Evolutionary conservation across 2,329 filamentous ascomycete genomes (phyloP).

Genomic region (Trichoderma koningiopsis): DNA sequence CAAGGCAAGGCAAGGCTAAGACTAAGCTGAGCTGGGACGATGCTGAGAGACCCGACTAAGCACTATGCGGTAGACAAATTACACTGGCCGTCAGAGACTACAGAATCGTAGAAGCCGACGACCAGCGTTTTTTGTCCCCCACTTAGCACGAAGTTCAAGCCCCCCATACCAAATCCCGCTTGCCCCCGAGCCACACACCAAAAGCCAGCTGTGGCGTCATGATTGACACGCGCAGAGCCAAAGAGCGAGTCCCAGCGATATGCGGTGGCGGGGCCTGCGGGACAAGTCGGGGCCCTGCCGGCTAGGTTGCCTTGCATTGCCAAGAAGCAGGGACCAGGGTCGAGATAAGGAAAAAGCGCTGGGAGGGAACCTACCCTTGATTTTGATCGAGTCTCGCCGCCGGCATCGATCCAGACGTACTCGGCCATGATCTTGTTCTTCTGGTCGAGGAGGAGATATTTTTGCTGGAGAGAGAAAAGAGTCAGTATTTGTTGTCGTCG

Average conservation of each 20-base stretch:
- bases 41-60: background rate
- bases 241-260: background rate
- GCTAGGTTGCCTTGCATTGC: background rate
- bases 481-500: slow-evolving; percentile 17
- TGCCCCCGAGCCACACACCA: slow-evolving; percentile 2
- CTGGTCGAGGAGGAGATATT: slow-evolving; percentile 90
- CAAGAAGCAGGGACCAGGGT: slow-evolving; percentile 11
- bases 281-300: slow-evolving; percentile 26
- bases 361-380: slow-evolving; percentile 73
- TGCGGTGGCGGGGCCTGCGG: slow-evolving; percentile 19
- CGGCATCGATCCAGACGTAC: slow-evolving; percentile 93
- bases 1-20: background rate
- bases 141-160: background rate
- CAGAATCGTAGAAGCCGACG: background rate
- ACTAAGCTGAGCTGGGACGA: background rate
- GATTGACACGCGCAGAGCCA: slow-evolving; percentile 3
- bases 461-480: slow-evolving; percentile 59
- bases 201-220: slow-evolving; percentile 6
- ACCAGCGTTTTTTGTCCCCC: background rate
- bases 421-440: slow-evolving; percentile 87
- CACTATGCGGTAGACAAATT: background rate
- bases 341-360: slow-evolving; percentile 14
- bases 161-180: background rate
- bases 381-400: slow-evolving; percentile 87
- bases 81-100: background rate